These are phyloP conservation scores for Candida mattraensis DNA, from an alignment of 805 yeast species.

Conservation along the genomic window DNA sequence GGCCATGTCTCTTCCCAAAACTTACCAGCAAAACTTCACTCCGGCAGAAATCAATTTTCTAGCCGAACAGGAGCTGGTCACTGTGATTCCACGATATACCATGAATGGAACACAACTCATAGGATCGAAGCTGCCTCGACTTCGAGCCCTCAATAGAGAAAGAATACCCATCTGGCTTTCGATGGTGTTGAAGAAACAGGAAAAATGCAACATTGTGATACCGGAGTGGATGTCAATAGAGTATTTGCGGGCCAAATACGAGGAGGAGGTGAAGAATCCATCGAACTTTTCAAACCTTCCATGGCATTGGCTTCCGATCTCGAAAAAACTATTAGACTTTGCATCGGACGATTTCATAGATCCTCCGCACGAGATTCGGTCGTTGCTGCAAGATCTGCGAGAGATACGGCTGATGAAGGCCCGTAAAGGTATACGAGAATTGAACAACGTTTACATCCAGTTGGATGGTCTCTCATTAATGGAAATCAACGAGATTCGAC, in stretches of 20 bases:
- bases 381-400: constrained; percentile 75
- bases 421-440: constrained; percentile 70
- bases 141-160: constrained; percentile 66
- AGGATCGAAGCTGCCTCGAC: constrained; percentile 57
- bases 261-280: constrained; percentile 60
- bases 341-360: constrained; percentile 81
- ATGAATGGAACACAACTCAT: constrained; percentile 64
- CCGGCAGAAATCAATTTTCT: constrained; percentile 81
- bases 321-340: constrained; percentile 61
- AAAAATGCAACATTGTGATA: constrained; percentile 78
- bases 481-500: constrained; percentile 88
- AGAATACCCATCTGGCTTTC: constrained; percentile 89
- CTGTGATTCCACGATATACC: constrained; percentile 76
- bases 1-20: constrained; percentile 62
- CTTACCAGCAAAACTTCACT: constrained; percentile 54
- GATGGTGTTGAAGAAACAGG: constrained; percentile 75
- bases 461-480: constrained; percentile 77
- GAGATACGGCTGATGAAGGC: constrained; percentile 83
- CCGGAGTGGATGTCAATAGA: constrained; percentile 78
- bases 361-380: constrained; percentile 67
- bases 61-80: constrained; percentile 75
- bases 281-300: constrained; percentile 72
- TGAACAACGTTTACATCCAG: constrained; percentile 81
- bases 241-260: constrained; percentile 55
- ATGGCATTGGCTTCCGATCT: constrained; percentile 83